Base-by-base conservation (phyloP, 2,329 filamentous ascomycete genomes). In the Beauveria sp. region DNA sequence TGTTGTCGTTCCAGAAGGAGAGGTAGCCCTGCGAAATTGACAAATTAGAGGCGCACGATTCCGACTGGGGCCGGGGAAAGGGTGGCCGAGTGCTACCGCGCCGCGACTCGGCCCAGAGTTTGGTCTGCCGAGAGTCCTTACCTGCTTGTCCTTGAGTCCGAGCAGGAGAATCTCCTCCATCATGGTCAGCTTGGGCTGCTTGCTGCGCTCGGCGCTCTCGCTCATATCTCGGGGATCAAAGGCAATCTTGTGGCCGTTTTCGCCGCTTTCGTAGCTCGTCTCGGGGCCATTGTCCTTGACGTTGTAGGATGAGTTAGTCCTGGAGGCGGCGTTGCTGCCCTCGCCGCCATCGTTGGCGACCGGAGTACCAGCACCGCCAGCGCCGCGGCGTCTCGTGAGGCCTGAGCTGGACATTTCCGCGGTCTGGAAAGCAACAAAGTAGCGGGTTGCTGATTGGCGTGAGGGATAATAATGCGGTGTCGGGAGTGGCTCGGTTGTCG, bases 1-100 rank as follows among this genome's bases (percentile, higher is more conserved):
- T 99, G 79, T 99, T 99, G 78, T 99, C 95, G 78, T 99, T 99
- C 95, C 95, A 99, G 78, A 99, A 99, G 34, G 93, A 98, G 66
- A 99, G 87, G 74, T 99, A 98, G 67, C 95, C 95, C 92, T 96
- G 49, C 10, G 73, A 59, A 20, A 28, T 52, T n/a, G 42, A 49
- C 22, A 9, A 24, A 6, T 49, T 50, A 49, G 48, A 43, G 42
- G 46, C 34, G 34, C 34, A 14, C 26, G n/a, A 26, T 18, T 49
- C 38, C 31, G 18, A 57, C 40, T 46, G 46, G 38, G 14, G 24
- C 22, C 20, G 31, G 14, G 16, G 22, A 9, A 20, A 14, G 16
- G 28, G n/a, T 10, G 5, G 18, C 26, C 43, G 43, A 26, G 34
- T 38, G 34, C 34, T 38, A 4, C 34, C 12, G 34, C 34, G 34